These are phyloP conservation scores for Phialophora tarda DNA, from an alignment of 2,329 filamentous ascomycete genomes.

Conservation along the genomic window DNA sequence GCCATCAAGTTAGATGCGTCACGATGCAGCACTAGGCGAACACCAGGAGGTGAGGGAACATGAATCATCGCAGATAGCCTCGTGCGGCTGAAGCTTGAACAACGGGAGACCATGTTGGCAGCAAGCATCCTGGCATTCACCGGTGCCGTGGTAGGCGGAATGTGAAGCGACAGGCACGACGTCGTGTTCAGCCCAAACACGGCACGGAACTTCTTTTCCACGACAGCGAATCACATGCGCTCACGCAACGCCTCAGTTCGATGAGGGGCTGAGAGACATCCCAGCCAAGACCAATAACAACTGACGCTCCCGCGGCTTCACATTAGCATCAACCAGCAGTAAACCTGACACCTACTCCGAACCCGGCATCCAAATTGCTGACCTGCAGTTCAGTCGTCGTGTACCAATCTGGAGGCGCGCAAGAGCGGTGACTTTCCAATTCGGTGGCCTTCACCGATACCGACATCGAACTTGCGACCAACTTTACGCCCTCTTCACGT, in stretches of 20 bases:
- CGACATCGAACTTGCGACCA: neutral
- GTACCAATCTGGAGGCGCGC: neutral
- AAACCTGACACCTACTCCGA: neutral
- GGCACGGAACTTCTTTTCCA: conserved; percentile 8
- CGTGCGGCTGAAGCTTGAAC: conserved; percentile 10
- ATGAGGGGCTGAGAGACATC: conserved; percentile 9
- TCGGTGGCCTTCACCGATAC: neutral
- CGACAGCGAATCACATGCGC: neutral
- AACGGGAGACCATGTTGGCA: neutral
- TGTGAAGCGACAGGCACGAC: neutral
- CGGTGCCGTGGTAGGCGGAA: neutral
- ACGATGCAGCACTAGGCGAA: conserved; percentile 8
- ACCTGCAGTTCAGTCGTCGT: conserved; percentile 3
- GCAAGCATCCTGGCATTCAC: neutral
- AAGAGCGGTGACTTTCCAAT: neutral
- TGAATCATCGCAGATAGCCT: neutral
- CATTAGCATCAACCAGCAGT: neutral
- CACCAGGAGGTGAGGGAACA: neutral
- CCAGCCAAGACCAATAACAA: conserved; percentile 13
- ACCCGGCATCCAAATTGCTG: neutral
- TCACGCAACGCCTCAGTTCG: neutral
- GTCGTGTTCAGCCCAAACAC: neutral
- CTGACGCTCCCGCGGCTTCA: neutral
- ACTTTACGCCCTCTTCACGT: neutral
- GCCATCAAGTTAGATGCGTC: conserved; percentile 4